Conservation (phyloP, 768 basidiomycete species). For the Pulveroboletus sp. region DNA sequence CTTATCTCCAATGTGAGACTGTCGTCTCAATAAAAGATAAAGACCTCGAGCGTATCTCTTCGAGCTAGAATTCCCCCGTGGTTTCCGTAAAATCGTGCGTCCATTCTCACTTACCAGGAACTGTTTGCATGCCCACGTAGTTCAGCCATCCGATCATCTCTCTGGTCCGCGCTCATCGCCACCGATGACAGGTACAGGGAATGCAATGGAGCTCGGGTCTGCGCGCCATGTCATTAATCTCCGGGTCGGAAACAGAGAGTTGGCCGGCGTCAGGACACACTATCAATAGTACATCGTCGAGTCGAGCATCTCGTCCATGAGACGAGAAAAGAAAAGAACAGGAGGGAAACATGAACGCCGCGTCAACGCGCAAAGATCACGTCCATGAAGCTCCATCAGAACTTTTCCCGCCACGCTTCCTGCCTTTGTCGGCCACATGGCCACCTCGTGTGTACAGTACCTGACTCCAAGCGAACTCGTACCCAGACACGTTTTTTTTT, state of each 20-base stretch:
- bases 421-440: neutral
- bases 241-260: neutral
- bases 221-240: neutral
- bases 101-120: neutral
- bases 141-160: neutral
- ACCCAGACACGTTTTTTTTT: neutral
- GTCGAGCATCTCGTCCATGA: neutral
- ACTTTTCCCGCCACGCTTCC: neutral
- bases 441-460: neutral
- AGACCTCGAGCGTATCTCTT: neutral
- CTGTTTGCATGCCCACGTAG: neutral
- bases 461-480: neutral
- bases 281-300: neutral
- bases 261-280: neutral
- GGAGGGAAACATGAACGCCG: neutral
- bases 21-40: neutral
- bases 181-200: neutral
- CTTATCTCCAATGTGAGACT: neutral
- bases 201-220: neutral
- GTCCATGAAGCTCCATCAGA: neutral
- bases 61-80: neutral
- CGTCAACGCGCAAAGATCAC: neutral
- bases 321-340: neutral
- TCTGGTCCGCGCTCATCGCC: constrained; percentile 3
- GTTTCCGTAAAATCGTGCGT: neutral